A percentile compares a stretch with the other conserved stretches of the same genome.
These are phyloP conservation scores for Kwoniella shivajii DNA, from an alignment of 1,284 basidiomycete genomes.

Conservation along the genomic window DNA sequence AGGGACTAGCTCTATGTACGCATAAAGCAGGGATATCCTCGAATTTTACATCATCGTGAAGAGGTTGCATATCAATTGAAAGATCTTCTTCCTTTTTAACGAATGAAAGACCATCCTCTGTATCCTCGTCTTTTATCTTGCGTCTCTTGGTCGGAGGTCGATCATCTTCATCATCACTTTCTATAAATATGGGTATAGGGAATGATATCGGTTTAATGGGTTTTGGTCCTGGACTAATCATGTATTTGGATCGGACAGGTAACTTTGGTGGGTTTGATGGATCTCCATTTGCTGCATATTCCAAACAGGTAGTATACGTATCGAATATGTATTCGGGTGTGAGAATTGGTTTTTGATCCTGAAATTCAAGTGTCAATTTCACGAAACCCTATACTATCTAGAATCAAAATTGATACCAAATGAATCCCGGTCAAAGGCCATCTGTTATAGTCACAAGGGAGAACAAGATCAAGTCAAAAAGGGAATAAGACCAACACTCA, in stretches of 20 bases:
- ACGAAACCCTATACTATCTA: too few relatives aligned
- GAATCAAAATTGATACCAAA: too few relatives aligned
- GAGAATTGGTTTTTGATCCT: constrained; percentile 35
- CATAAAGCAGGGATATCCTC: constrained; percentile 43
- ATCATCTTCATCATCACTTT: constrained; percentile 12
- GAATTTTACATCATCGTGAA: constrained; percentile 34
- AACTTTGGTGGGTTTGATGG: constrained; percentile 10
- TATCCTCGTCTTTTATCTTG: constrained; percentile 5
- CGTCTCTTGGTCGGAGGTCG: neutral
- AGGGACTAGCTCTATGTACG: constrained; percentile 41
- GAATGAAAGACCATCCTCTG: too few relatives aligned
- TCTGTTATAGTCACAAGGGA: too few relatives aligned
- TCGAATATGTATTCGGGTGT: constrained; percentile 35
- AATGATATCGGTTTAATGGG: constrained; percentile 1
- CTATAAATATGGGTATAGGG: constrained; percentile 2
- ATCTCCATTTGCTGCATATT: constrained; percentile 11
- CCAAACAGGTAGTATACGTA: constrained; percentile 28
- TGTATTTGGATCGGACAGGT: constrained; percentile 23
- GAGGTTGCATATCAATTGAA: constrained; percentile 32
- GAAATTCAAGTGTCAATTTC: too few relatives aligned
- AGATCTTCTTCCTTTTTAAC: too few relatives aligned
- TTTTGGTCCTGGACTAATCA: constrained; percentile 9
- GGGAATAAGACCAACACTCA: too few relatives aligned
- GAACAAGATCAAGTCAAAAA: too few relatives aligned
- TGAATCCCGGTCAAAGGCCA: too few relatives aligned